Evolutionary conservation across 371 early-diverging fungal genomes (phyloP), one percentile per base, ranked within the genome.

Genomic region (Apophysomyces sp.): DNA sequence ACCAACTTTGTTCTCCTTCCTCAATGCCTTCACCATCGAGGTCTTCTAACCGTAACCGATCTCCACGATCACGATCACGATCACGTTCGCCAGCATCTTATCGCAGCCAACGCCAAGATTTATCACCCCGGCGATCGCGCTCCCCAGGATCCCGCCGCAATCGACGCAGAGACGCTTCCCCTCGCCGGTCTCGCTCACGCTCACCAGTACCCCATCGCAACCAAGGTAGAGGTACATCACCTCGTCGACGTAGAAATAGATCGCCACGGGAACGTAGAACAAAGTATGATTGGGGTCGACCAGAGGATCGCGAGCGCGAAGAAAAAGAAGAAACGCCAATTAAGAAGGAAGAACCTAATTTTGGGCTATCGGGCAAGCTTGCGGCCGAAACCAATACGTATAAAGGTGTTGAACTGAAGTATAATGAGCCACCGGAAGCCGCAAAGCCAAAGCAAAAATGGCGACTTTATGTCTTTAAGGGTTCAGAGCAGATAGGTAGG

Each of bases 391-490:
- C 90, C 27, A 95, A 94, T 58, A 83, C 84, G 52, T 84, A 85
- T 0, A 93, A 91, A 55, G 97, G 96, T 26, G 90, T 93, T 0
- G 82, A 90, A 21, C 69, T 96, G 18, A 96, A 97, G 69, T 94
- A 94, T 69, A 83, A 83, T 60, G 97, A 96, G 65, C 98, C 98
- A 0, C 81, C 91, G 0, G 98, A 98, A 67, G 94, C 96, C 0
- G 79, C 93, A 28, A 88, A 87, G 54, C 94, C 97, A 1, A 77
- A 64, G 8, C 65, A 73, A 21, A 80, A 80, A 58, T 96, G 91
- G 90, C 82, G 97, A 60, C 73, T 96, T 26, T 94, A 95, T 71
- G 93, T 96, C 0, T 98, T 96, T 73, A 97, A 97, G 69, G 93
- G 91, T 36, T 85, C 88, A 52, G 87, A 95, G 52, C 90, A 94